Evolutionary conservation across 805 yeast species (phyloP), one percentile per base, ranked within the genome.

Genomic region (Pichia cephalocereana): DNA sequence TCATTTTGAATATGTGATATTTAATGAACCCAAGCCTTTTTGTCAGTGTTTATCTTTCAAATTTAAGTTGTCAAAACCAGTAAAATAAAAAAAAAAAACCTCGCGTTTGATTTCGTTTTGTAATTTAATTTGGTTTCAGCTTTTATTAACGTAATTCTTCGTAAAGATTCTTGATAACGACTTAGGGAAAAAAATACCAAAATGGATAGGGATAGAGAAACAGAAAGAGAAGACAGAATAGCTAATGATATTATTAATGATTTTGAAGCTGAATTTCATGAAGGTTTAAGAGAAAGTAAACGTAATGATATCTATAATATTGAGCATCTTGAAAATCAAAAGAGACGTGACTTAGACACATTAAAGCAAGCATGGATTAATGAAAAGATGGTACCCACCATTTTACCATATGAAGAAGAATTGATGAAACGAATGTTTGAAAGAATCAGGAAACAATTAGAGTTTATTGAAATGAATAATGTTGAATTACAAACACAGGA

Each of bases 351-450:
- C 46, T 60, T 74, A 30, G 59, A 65, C 36, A 63, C 63, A 32
- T 67, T 90, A 41, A 71, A 77, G 23, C 73, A 71, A 30, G 79
- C 80, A 2, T 91, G 96, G 97, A 67, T 84, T 31, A 77, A 83
- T 46, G 99, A 93, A 62, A 73, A 96, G 47, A 80, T 80, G 73
- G 71, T 93, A 1, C 98, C 97, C 0, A 96, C 87, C 50, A 66
- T 93, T n/a, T 67, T 91, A 41, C 86, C 83, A 2, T 91, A 84
- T 60, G 81, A 87, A 50, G 73, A 72, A 15, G 70, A 66, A 4
- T 68, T 89, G 37, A 64, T 93, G 57, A 74, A 74, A 5, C 63
- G 80, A 37, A 73, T 86, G 23, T 63, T 87, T 49, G 66, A 63
- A 1, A 72, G 86, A 52, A 69, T 90, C 30, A 77, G 84, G 47